phyloP scores from a whole-genome alignment of 108 stramenopile genomes.

The Craspedostauros australis region DNA sequence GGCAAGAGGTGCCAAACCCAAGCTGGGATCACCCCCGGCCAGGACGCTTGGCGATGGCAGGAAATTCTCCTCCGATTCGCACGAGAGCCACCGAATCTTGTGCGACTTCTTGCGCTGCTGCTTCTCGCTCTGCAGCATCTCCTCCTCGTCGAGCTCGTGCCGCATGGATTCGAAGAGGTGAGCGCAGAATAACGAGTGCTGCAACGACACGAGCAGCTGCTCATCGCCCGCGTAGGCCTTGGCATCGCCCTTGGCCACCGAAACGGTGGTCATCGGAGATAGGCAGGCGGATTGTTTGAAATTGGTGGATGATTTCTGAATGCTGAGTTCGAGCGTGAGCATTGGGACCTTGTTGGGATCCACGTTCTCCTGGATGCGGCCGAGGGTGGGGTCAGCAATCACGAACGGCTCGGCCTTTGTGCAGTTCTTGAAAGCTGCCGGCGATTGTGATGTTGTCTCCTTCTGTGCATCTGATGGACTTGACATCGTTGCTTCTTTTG shows the following conservation, averaged over 20 bases:
- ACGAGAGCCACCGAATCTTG: constrained; percentile 58
- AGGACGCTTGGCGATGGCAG: constrained; percentile 61
- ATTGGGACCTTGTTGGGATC: constrained; percentile 76
- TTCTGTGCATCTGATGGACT: constrained; percentile 3
- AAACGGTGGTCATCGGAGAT: constrained; percentile 38
- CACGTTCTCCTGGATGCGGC: constrained; percentile 68
- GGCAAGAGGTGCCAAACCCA: constrained; percentile 35
- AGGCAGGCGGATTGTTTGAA: constrained; percentile 59
- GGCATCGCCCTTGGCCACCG: constrained; percentile 5
- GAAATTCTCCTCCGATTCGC: constrained; percentile 73
- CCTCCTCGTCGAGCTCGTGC: constrained; percentile 41
- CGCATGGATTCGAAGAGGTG: constrained; percentile 82
- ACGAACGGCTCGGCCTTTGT: constrained; percentile 77
- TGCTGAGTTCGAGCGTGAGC: constrained; percentile 64
- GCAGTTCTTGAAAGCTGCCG: constrained; percentile 7
- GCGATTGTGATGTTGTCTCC: background rate
- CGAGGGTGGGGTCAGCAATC: constrained; percentile 72
- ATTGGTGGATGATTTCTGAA: constrained; percentile 74
- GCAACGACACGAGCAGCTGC: constrained; percentile 61
- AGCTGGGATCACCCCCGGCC: constrained; percentile 37
- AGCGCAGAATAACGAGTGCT: constrained; percentile 86
- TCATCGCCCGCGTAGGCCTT: constrained; percentile 37
- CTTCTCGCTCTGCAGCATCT: background rate
- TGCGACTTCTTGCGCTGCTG: background rate
- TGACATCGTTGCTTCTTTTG: background rate